Evolutionary conservation across 345 rosid species (phyloP), one percentile per base, ranked within the genome.

Genomic region (Durio zibethinus): DNA sequence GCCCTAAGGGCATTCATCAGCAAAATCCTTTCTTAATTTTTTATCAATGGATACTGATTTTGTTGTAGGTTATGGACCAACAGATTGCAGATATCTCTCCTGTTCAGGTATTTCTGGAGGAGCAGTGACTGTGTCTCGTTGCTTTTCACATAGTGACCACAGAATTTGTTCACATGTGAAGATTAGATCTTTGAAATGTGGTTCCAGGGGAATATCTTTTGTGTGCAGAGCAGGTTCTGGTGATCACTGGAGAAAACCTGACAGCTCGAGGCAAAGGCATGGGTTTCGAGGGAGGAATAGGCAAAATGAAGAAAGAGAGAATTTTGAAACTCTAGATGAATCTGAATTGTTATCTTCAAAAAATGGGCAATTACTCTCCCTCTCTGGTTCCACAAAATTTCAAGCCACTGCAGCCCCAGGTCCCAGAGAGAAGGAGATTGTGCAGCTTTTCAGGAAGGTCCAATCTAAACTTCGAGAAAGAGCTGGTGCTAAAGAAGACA

Each of bases 381-480:
- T 88, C 18, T 88, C 95, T 36, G 78, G 79, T 73, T 80, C 90
- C 72, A 80, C 96, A 56, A 93, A 88, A 72, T 89, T 83, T 74
- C 98, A 91, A 77, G 91, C 94, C 76, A 91, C 90, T 57, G 89
- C 97, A 23, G 73, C 89, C 77, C 97, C 98, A 6, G 93, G 94
- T 50, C 89, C 85, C 23, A 88, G 83, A 80, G 97, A 96, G 86
- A 89, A 90, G 88, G 98, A 96, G 84, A 91, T 96, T 75, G 94
- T 91, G 52, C 89, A 96, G 78, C 89, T 93, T 73, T 96, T 96
- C 84, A 87, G 87, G 83, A 90, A 96, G 85, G 97, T 93, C 67
- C 99, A 96, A 76, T 83, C 90, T 80, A 93, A 89, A 81, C 97
- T 96, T 76, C 89, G 97, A 68, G 92, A 91, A 80, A 88, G 93